A percentile compares a stretch with the other conserved stretches of the same genome.
Evolutionary conservation across 2,329 filamentous ascomycete genomes (phyloP).

Genomic region (Capronia epimyces): DNA sequence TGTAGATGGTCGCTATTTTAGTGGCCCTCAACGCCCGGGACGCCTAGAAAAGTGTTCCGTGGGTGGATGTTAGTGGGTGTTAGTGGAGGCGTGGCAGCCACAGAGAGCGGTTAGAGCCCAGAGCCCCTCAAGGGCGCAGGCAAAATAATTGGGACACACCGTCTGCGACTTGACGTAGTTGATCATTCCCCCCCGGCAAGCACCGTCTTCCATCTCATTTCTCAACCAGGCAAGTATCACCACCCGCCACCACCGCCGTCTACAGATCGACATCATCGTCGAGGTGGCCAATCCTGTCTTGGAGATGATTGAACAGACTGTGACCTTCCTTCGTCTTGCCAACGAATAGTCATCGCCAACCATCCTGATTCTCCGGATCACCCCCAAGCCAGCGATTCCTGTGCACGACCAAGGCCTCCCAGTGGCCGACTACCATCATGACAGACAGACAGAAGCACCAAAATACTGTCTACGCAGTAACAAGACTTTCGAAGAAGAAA

Average conservation of each 20-base stretch:
- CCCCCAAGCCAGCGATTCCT: not conserved
- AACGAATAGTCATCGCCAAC: not conserved
- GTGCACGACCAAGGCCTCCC: no score
- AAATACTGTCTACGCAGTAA: no score
- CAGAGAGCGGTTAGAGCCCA: no score
- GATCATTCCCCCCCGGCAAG: slow-evolving; percentile 7
- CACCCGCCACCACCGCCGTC: not conserved
- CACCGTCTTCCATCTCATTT: not conserved
- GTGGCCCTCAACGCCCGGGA: not conserved
- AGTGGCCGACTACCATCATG: no score
- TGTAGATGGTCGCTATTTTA: not conserved
- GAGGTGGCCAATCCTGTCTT: not conserved
- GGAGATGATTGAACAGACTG: not conserved
- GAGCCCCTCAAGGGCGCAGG: not conserved
- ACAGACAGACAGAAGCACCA: no score
- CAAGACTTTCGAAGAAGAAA: no score
- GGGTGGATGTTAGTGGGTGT: not conserved
- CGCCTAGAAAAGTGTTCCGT: not conserved
- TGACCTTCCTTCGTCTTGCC: not conserved
- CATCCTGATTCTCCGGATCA: no score
- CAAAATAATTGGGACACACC: not conserved
- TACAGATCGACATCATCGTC: not conserved
- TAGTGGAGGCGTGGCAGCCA: no score
- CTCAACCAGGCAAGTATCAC: not conserved
- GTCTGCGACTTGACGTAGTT: slow-evolving; percentile 15